Base-by-base conservation (phyloP, 2,329 filamentous ascomycete species). In the Lizonia empirigonia region DNA sequence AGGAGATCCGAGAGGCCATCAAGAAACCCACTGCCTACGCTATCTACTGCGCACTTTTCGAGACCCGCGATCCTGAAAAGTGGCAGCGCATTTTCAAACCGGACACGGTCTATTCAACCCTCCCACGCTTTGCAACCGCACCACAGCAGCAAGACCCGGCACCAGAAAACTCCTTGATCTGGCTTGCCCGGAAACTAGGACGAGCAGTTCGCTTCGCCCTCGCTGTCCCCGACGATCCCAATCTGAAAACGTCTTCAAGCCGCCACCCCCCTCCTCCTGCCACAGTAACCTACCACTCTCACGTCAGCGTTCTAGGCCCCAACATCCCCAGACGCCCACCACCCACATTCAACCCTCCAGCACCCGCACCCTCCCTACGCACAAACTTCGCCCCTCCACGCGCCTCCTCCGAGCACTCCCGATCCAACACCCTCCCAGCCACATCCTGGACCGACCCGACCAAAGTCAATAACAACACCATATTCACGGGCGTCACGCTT, bases 131-230 rank as follows among this genome's bases (percentile, higher is more conserved):
- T 4, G 4, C 7, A 2, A 13, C 12, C 5, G 16, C 18, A 13
- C 20, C 12, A 9, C 39, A 27, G 5, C 27, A 39, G 9, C 16
- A 16, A 3, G 2, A 3, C 5, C 8, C 22, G n/a, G 10, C 7
- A 8, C 23, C 12, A 15, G 13, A n/a, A 8, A 38, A 20, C 10
- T 29, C 27, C 2, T 6, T 52, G 1, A 23, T 18, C 7, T 27
- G 16, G 26, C 5, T 41, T 1, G 6, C 49, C 30, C 15, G 46
- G 41, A 42, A 29, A 8, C 41, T 39, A 2, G 50, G 51, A 33
- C 59, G 44, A 37, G 41, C 59, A 4, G 30, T 51, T 5, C 57
- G 62, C 10, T 52, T 46, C 18, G 22, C 63, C 6, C 51, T 65
- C n/a, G 45, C 55, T 7, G 49, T 50, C 15, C 56, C 61, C 2